Conservation (phyloP, 495 filamentous ascomycete species). For the Neurospora hispaniola region DNA sequence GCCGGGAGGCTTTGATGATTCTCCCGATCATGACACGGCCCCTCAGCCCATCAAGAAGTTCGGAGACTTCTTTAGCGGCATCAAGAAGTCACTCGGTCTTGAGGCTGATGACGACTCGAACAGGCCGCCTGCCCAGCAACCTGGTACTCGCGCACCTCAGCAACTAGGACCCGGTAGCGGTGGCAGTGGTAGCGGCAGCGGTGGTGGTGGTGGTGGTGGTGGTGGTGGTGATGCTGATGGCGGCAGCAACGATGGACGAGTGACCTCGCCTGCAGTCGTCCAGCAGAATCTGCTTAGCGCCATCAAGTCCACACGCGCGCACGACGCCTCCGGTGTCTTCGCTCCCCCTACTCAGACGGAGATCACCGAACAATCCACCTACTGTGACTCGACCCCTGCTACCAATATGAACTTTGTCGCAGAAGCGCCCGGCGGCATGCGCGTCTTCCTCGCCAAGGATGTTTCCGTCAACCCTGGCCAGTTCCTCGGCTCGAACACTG, state of each 20-base stretch:
- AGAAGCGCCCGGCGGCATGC: constrained; percentile 57
- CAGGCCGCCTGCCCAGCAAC: not conserved
- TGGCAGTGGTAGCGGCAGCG: not conserved
- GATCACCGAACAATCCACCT: constrained; percentile 75
- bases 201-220: not conserved
- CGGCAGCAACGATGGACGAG: constrained; percentile 27
- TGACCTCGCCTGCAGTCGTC: constrained; percentile 45
- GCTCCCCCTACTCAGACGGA: constrained; percentile 57
- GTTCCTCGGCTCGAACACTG: constrained; percentile 54
- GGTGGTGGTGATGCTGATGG: not conserved
- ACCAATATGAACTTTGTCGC: constrained; percentile 70
- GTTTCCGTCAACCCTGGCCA: constrained; percentile 35
- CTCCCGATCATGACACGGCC: constrained; percentile 35
- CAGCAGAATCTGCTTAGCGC: constrained; percentile 66
- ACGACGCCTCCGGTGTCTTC: constrained; percentile 62
- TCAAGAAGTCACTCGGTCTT: constrained; percentile 55
- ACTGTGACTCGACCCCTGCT: constrained; percentile 76
- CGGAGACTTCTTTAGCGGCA: constrained; percentile 48
- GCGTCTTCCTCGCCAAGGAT: constrained; percentile 56
- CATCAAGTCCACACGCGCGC: constrained; percentile 68
- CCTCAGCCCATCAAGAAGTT: constrained; percentile 9
- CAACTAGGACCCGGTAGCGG: not conserved
- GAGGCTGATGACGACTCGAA: constrained; percentile 29
- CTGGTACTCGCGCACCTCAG: not conserved
- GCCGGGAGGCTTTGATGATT: constrained; percentile 47